Conservation (phyloP, 2,329 filamentous ascomycete genomes). For the Fusarium sp. region DNA sequence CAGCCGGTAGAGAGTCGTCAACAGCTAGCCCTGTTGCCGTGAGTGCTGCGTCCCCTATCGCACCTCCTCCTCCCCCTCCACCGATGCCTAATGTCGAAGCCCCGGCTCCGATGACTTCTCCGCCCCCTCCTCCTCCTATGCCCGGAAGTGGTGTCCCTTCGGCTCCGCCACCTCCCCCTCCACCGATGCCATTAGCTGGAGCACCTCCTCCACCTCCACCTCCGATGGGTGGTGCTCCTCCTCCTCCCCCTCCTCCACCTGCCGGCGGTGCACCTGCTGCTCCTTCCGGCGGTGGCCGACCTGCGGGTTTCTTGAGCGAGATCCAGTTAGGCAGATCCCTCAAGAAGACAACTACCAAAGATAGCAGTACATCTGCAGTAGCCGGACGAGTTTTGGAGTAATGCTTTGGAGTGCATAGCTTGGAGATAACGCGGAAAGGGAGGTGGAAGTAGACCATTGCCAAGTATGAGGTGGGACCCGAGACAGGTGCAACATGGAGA, state of each 20-base stretch:
- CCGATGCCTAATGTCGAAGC: conserved; percentile 51
- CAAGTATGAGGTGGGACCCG: conserved; percentile 16
- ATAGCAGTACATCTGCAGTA: conserved; percentile 78
- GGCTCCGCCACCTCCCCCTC: conserved; percentile 61
- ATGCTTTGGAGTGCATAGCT: conserved; percentile 21
- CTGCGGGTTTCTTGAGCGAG: conserved; percentile 79
- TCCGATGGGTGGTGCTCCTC: conserved; percentile 49
- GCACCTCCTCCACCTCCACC: conserved; percentile 59
- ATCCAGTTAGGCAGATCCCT: conserved; percentile 85
- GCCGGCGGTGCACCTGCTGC: conserved; percentile 59
- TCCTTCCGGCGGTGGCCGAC: conserved; percentile 64
- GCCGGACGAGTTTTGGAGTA: conserved; percentile 81
- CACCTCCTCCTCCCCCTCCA: conserved; percentile 54
- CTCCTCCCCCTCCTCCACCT: conserved; percentile 57
- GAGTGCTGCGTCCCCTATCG: conserved; percentile 58
- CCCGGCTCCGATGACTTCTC: conserved; percentile 46
- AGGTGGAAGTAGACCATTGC: conserved; percentile 5
- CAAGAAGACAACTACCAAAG: conserved; percentile 90
- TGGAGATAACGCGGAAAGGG: not conserved
- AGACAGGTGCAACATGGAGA: conserved; percentile 19
- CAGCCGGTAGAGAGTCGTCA: conserved; percentile 77
- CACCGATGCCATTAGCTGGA: conserved; percentile 50
- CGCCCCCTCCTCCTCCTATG: conserved; percentile 54
- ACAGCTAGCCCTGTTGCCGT: conserved; percentile 56
- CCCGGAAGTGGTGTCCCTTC: conserved; percentile 54